Evolutionary conservation across 768 basidiomycete species (phyloP).

Genomic region (Plicaturopsis crispa): DNA sequence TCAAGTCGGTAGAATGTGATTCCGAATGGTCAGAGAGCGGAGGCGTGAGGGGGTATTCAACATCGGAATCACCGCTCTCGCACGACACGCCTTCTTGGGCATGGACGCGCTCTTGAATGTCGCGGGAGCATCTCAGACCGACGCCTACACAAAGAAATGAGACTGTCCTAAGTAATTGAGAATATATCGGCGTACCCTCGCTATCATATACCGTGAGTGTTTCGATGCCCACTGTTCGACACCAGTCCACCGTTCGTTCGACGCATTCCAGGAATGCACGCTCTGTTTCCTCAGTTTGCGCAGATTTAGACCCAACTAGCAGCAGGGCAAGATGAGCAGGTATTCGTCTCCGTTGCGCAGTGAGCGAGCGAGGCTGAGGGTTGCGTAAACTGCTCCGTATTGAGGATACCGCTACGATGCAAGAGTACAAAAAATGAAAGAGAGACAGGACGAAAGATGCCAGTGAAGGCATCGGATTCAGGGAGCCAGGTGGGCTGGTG

Average conservation of each 20-base stretch:
- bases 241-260: conserved; percentile 50
- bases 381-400: conserved; percentile 30
- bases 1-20: too few species aligned
- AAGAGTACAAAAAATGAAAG: conserved; percentile 51
- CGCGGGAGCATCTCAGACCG: conserved; percentile 30
- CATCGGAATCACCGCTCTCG: conserved; percentile 43
- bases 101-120: conserved; percentile 31
- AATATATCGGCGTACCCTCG: conserved; percentile 39
- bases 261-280: conserved; percentile 45
- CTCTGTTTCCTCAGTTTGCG: conserved; percentile 27
- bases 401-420: conserved; percentile 31
- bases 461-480: conserved; percentile 36
- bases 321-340: conserved; percentile 65
- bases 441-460: conserved; percentile 40
- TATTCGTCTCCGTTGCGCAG: conserved; percentile 43
- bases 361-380: conserved; percentile 38
- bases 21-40: conserved; percentile 67
- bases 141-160: conserved; percentile 23
- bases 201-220: conserved; percentile 68
- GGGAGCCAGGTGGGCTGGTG: too few species aligned
- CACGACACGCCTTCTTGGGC: conserved; percentile 14
- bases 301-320: conserved; percentile 38
- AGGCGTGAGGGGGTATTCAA: conserved; percentile 71
- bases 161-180: background rate
- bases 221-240: conserved; percentile 50